These are phyloP conservation scores for Populus hybrid DNA, from an alignment of 441 rosid genomes.

Conservation along the genomic window DNA sequence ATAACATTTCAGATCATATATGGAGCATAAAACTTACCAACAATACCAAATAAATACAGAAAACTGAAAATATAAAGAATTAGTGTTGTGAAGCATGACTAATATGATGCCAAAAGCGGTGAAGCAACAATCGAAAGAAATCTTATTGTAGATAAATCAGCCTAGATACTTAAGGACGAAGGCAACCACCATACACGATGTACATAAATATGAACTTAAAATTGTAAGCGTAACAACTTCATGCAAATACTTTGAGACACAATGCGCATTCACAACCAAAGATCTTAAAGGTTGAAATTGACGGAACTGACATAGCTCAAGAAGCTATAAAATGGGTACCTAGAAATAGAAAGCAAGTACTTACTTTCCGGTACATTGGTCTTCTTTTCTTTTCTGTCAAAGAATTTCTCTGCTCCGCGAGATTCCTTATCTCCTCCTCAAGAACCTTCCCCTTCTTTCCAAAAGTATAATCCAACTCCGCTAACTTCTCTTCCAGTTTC, in stretches of 20 bases:
- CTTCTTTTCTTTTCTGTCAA: conserved; percentile 81
- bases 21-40: conserved; percentile 6
- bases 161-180: not conserved
- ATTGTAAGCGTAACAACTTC: not conserved
- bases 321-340: not conserved
- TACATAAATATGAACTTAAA: not conserved
- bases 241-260: not conserved
- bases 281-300: not conserved
- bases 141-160: not conserved
- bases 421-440: conserved; percentile 88
- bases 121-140: not conserved
- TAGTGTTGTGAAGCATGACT: not conserved
- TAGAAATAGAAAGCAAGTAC: conserved; percentile 14
- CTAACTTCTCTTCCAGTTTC: conserved; percentile 79
- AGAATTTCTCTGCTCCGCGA: conserved; percentile 90
- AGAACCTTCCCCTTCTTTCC: conserved; percentile 88
- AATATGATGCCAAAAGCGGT: not conserved
- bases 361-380: conserved; percentile 81
- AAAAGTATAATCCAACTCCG: conserved; percentile 83
- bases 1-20: conserved; percentile 9
- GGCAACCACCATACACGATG: not conserved
- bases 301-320: not conserved
- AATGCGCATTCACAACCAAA: not conserved
- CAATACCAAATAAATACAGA: not conserved
- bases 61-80: not conserved